A percentile compares a stretch with the other conserved stretches of the same genome.
phyloP scores from a whole-genome alignment of 116 monocot species.

The Cymodocea nodosa region DNA sequence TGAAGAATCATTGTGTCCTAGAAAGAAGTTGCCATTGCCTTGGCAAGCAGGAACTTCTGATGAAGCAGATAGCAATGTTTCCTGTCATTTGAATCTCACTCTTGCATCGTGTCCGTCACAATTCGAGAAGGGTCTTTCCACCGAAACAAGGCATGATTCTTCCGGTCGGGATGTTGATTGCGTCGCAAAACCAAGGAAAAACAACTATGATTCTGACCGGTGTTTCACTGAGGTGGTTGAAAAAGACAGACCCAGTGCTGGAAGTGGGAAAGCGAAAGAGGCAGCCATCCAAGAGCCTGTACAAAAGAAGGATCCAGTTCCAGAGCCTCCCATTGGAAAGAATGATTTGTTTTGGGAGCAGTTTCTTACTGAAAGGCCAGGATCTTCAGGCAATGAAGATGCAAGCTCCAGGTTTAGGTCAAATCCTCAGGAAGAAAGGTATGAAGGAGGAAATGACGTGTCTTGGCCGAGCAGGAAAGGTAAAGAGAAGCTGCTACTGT shows the following conservation, averaged over 20 bases:
- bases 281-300: neutral
- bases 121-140: constrained; percentile 14
- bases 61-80: constrained; percentile 40
- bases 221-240: neutral
- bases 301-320: neutral
- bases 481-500: constrained; percentile 5
- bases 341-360: constrained; percentile 98
- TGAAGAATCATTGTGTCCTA: constrained; percentile 32
- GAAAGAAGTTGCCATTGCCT: constrained; percentile 25
- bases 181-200: constrained; percentile 1
- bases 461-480: neutral
- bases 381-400: constrained; percentile 59
- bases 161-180: constrained; percentile 7
- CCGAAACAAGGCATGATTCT: constrained; percentile 11
- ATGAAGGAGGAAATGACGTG: constrained; percentile 13
- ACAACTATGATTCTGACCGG: neutral
- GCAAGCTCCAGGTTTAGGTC: constrained; percentile 46
- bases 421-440: constrained; percentile 24
- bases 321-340: constrained; percentile 19
- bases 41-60: constrained; percentile 12
- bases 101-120: constrained; percentile 66
- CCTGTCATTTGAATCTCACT: constrained; percentile 67
- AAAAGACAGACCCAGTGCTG: neutral
- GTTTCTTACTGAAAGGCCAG: constrained; percentile 81
- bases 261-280: neutral